Base-by-base conservation (phyloP, 73 alveolate species). In the Blepharisma stoltei region DNA sequence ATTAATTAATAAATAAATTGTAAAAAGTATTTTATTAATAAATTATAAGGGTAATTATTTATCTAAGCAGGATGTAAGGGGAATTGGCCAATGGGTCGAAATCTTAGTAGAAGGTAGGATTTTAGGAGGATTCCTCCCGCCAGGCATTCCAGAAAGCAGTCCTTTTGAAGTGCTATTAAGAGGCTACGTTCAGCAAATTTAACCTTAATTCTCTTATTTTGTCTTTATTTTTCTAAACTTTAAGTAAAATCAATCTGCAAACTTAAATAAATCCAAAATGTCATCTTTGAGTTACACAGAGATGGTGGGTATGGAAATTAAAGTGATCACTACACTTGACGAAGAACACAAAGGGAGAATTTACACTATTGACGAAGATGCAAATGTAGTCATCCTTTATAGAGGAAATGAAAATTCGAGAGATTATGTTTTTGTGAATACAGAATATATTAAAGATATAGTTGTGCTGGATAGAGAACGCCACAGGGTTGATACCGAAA, bases 41-140 rank as follows among this genome's bases (percentile, higher is more conserved):
- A 18, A 44, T 78, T 6, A 81, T 81, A 3, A 82, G 84, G 54
- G 97, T 93, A 11, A 76, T 94, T 21, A n/a, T n/a, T n/a, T n/a
- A n/a, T n/a, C n/a, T n/a, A n/a, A n/a, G n/a, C n/a, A n/a, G n/a
- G n/a, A n/a, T n/a, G n/a, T n/a, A n/a, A 89, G 86, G 87, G 97
- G 97, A 44, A 87, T 95, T 6, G 99, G 99, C 23, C 81, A 92
- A 85, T 95, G 99, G 99, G 92, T 92, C 50, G 99, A 95, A 78
- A 81, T 91, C 60, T 81, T 88, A 14, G 87, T 92, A 83, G 99
- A 95, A 88, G 76, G 91, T 54, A 95, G 94, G 85, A 54, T 95
- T 18, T 82, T 87, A 46, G 99, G 99, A 45, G 99, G 99, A 43
- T 95, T 77, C 71, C 89, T 90, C 47, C 95, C 95, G 67, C 94